These are phyloP conservation scores for Cadophora gregata DNA, from an alignment of 2,329 filamentous ascomycete species.

Conservation along the genomic window DNA sequence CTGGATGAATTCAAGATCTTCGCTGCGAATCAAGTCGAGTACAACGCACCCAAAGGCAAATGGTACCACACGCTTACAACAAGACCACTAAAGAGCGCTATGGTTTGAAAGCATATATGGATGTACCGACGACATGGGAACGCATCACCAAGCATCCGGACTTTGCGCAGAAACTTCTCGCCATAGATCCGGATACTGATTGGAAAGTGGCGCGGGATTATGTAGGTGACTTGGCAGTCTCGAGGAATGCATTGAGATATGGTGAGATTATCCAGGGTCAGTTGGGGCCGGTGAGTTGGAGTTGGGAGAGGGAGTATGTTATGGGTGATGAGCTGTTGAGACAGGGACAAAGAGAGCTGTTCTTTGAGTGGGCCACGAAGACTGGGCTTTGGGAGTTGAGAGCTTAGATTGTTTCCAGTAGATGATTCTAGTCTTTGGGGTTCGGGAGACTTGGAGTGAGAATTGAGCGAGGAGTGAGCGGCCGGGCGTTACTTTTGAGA, in stretches of 20 bases:
- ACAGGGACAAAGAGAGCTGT: conserved; percentile 10
- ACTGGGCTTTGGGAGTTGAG: conserved; percentile 11
- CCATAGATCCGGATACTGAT: not conserved
- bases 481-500: too few relatives aligned
- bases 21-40: conserved; percentile 10
- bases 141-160: conserved; percentile 11
- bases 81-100: not conserved
- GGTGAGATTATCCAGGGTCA: conserved; percentile 10
- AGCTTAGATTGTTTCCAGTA: not conserved
- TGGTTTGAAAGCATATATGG: not conserved
- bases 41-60: conserved; percentile 12
- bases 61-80: conserved; percentile 3
- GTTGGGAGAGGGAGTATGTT: conserved; percentile 16
- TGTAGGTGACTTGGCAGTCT: conserved; percentile 1
- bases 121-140: not conserved
- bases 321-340: conserved; percentile 13
- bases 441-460: not conserved
- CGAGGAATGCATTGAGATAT: conserved; percentile 4
- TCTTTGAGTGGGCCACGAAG: conserved; percentile 5
- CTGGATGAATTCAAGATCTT: conserved; percentile 8
- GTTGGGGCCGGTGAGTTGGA: conserved; percentile 11
- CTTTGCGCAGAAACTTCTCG: not conserved
- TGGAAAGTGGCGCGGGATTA: not conserved
- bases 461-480: not conserved
- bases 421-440: not conserved